Conservation (phyloP, 495 filamentous ascomycete species). For the Aspergillus baeticus region DNA sequence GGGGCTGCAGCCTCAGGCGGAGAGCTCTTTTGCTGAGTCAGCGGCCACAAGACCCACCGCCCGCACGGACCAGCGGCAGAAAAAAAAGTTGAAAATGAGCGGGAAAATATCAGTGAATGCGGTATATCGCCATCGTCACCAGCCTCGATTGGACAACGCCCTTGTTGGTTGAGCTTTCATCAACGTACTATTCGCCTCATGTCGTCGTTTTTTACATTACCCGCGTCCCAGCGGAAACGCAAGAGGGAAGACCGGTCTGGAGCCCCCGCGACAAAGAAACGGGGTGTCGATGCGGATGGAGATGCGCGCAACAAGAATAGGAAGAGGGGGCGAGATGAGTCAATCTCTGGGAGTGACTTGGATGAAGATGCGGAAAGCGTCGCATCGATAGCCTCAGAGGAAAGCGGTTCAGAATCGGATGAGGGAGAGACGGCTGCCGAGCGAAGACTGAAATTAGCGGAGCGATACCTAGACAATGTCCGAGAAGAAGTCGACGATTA, state of each 20-base stretch:
- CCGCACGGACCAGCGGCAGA: conserved; percentile 37
- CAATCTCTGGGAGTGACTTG: conserved; percentile 84
- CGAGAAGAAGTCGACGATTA: conserved; percentile 75
- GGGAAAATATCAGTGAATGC: conserved; percentile 3
- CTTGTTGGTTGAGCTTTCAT: conserved; percentile 6
- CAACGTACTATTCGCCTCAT: conserved; percentile 34
- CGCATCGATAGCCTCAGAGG: conserved; percentile 41
- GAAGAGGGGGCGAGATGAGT: conserved; percentile 50
- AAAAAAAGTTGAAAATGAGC: conserved; percentile 38
- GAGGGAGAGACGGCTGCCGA: conserved; percentile 85
- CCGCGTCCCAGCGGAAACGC: conserved; percentile 75
- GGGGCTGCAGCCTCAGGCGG: conserved; percentile 22
- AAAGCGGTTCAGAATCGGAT: conserved; percentile 51
- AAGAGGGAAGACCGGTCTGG: conserved; percentile 59
- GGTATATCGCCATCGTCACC: conserved; percentile 4
- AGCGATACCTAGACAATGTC: conserved; percentile 90
- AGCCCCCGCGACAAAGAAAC: conserved; percentile 54
- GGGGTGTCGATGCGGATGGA: conserved; percentile 43
- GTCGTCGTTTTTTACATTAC: conserved; percentile 85
- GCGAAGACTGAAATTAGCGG: conserved; percentile 81
- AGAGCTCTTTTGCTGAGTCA: conserved; percentile 43
- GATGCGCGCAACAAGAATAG: conserved; percentile 24
- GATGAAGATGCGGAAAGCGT: conserved; percentile 58
- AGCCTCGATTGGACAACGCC: conserved; percentile 6
- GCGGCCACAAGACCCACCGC: conserved; percentile 14